phyloP scores from a whole-genome alignment of 257 asterid species.

The Solanum verrucosum region DNA sequence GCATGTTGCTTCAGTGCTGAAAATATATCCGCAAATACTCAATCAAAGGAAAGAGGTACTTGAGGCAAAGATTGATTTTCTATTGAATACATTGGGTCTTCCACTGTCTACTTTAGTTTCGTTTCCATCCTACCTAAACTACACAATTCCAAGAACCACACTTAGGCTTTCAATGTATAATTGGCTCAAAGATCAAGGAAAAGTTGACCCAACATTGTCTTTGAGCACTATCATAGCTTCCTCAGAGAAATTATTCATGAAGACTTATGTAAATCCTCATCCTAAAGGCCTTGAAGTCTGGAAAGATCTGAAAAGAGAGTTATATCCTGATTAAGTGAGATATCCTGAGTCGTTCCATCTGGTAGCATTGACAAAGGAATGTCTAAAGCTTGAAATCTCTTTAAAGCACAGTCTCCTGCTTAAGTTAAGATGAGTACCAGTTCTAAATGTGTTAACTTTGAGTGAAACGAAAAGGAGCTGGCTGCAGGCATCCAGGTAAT shows the following conservation, averaged over 20 bases:
- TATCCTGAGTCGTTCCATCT: not conserved
- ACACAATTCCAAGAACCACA: constrained; percentile 38
- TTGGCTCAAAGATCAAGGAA: constrained; percentile 54
- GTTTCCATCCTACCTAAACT: constrained; percentile 36
- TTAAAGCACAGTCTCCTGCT: not conserved
- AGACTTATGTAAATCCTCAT: constrained; percentile 40
- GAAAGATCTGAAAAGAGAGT: constrained; percentile 38
- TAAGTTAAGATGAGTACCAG: not conserved
- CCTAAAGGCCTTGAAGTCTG: constrained; percentile 50
- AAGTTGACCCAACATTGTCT: constrained; percentile 35
- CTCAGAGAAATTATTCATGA: constrained; percentile 36
- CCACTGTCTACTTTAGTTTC: constrained; percentile 27
- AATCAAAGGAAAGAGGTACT: constrained; percentile 46
- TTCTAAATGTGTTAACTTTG: not conserved
- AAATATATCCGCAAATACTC: constrained; percentile 40
- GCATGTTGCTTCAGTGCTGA: constrained; percentile 39
- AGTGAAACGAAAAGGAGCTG: not conserved
- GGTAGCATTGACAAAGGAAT: not conserved
- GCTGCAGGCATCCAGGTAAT: not conserved
- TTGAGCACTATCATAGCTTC: constrained; percentile 53
- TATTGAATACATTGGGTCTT: constrained; percentile 42
- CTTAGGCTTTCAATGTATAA: constrained; percentile 43
- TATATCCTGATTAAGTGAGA: constrained; percentile 6
- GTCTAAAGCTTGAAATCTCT: not conserved
- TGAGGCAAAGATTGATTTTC: constrained; percentile 36